Base-by-base conservation (phyloP, 495 filamentous ascomycete species). In the Neurospora sp. region DNA sequence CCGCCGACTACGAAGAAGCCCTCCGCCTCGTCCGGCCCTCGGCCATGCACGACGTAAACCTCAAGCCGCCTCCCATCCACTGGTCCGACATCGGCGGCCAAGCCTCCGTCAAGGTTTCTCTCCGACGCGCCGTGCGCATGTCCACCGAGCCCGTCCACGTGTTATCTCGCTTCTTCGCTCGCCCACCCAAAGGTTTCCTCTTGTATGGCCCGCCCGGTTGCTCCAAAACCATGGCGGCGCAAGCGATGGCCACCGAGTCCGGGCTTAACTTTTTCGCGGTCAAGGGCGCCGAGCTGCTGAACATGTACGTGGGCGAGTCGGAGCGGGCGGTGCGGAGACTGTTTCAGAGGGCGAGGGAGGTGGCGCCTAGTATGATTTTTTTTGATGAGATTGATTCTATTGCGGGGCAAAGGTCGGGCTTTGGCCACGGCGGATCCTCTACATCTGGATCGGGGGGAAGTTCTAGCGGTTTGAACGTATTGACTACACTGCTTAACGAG, bases 381-480 rank as follows among this genome's bases (percentile, higher is more conserved):
- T 98, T 99, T 78, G 96, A 99, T 80, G 96, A 99, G 80, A 96
- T 99, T 76, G 96, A 99, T 83, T 90, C 94, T 6, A 94, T 99
- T 72, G 94, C 90, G n/a, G 89, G 90, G 10, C 88, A 89, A 73
- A 87, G 94, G 31, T 86, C 89, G 41, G 84, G 82, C 18, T 79
- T 83, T 20, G 75, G 84, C 7, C 65, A 72, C 40, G 53, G 53
- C 7, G 48, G 22, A 3, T 22, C 20, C 0, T 35, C 69, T 3
- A 71, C 81, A 40, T 82, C 84, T 16, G 31, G 83, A 40, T 82
- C 84, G 12, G 31, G 83, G 82, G 27, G 44, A 3, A 72, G 71
- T 4, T 84, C 87, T 27, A 85, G 81, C 38, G 86, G 88, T 8
- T 85, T 97, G 27, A 96, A 97, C 81, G 92, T 97, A 16, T 85